Percentiles rank a stretch among this genome's conserved stretches.
These are phyloP conservation scores for Salvia hispanica DNA, from an alignment of 257 asterid genomes.

Conservation along the genomic window DNA sequence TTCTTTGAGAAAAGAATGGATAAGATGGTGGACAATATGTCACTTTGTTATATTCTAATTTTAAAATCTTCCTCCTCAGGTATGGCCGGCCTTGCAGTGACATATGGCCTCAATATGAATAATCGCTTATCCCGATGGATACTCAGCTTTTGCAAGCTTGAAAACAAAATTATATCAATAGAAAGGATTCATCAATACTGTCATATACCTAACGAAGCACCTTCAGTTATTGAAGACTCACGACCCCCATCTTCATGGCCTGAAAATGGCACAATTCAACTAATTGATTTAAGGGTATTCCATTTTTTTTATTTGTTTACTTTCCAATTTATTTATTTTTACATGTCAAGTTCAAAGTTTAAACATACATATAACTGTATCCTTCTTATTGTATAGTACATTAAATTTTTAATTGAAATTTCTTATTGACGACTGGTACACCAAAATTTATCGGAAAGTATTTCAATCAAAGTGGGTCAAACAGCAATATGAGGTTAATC, in stretches of 20 bases:
- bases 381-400: background rate
- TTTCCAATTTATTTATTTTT: background rate
- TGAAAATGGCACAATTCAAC: conserved; percentile 74
- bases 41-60: no score
- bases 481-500: no score
- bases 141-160: conserved; percentile 98
- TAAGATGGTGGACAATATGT: background rate
- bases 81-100: conserved; percentile 99
- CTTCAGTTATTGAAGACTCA: conserved; percentile 62
- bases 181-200: conserved; percentile 98
- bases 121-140: conserved; percentile 97
- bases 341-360: conserved; percentile 2
- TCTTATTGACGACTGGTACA: no score
- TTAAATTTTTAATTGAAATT: no score
- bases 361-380: background rate
- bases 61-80: conserved; percentile 23
- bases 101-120: conserved; percentile 94
- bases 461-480: no score
- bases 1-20: background rate
- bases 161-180: conserved; percentile 91
- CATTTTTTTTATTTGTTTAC: conserved; percentile 15
- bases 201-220: conserved; percentile 94
- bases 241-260: conserved; percentile 89
- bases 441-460: no score
- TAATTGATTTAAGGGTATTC: conserved; percentile 82